Evolutionary conservation across 441 rosid species (phyloP).

Genomic region (Jatropha multifida): DNA sequence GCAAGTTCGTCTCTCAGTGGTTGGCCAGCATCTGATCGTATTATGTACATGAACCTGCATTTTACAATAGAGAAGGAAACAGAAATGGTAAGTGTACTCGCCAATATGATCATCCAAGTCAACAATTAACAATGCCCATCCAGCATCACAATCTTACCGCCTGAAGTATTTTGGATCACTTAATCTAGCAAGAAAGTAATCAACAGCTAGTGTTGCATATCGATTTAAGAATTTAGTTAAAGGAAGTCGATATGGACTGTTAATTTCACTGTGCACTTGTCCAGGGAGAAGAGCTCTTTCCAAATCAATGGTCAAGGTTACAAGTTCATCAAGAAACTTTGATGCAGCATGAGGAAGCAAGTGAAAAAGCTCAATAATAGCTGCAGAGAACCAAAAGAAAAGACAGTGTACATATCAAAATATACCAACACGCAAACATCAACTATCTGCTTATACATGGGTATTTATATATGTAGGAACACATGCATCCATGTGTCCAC

Average conservation of each 20-base stretch:
- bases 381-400: conserved; percentile 55
- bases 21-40: conserved; percentile 96
- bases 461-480: neutral
- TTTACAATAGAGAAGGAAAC: conserved; percentile 21
- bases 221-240: conserved; percentile 93
- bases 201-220: conserved; percentile 92
- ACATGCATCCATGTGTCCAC: conserved; percentile 1
- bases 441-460: neutral
- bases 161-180: conserved; percentile 92
- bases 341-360: conserved; percentile 97
- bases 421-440: conserved; percentile 1
- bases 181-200: conserved; percentile 91
- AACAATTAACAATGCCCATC: conserved; percentile 20
- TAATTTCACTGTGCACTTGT: conserved; percentile 94
- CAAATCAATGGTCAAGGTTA: conserved; percentile 87
- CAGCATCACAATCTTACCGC: conserved; percentile 56
- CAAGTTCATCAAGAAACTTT: conserved; percentile 96
- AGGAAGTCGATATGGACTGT: conserved; percentile 98
- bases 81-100: conserved; percentile 15
- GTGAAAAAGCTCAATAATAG: conserved; percentile 98
- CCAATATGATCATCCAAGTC: conserved; percentile 11
- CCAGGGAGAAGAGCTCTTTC: conserved; percentile 92
- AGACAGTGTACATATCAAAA: conserved; percentile 14
- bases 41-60: conserved; percentile 90
- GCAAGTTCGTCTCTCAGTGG: conserved; percentile 97